Percentiles rank a stretch among this genome's conserved stretches.
Conservation (phyloP, 371 early-diverging fungal genomes). For the Mycotypha africana region DNA sequence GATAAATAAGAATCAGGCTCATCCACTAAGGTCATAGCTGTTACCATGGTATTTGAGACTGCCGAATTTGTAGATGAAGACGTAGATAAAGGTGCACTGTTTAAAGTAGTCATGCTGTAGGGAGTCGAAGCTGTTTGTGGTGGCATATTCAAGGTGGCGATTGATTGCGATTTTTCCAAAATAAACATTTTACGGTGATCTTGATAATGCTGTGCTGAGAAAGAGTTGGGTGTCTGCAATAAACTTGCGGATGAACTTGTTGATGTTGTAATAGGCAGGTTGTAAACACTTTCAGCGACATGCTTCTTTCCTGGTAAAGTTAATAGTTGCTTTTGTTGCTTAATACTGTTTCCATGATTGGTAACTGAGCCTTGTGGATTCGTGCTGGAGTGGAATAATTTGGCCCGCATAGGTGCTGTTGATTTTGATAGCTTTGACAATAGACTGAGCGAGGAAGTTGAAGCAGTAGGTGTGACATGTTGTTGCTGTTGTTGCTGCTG, state of each 20-base stretch:
- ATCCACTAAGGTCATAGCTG: too few relatives aligned
- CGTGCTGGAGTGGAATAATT: slow-evolving; percentile 13
- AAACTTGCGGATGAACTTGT: too few relatives aligned
- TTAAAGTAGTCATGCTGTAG: too few relatives aligned
- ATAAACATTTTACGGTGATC: too few relatives aligned
- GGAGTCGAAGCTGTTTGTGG: too few relatives aligned
- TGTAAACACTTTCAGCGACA: slow-evolving; percentile 38
- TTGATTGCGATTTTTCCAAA: too few relatives aligned
- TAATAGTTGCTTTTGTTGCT: slow-evolving; percentile 9
- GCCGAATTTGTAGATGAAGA: neutral
- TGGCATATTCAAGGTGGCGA: too few relatives aligned
- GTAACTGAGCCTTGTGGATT: too few relatives aligned
- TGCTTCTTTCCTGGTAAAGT: slow-evolving; percentile 24
- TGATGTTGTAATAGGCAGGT: slow-evolving; percentile 30
- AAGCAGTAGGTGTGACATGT: neutral
- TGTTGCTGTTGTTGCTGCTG: neutral
- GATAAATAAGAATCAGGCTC: neutral
- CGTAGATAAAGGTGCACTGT: too few relatives aligned
- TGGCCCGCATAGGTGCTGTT: slow-evolving; percentile 29
- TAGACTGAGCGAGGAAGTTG: slow-evolving; percentile 10
- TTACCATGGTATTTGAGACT: too few relatives aligned
- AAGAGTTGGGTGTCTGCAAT: too few relatives aligned
- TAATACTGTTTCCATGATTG: neutral
- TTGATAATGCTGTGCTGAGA: too few relatives aligned
- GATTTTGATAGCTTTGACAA: slow-evolving; percentile 25